phyloP scores from a whole-genome alignment of 352 stramenopile genomes.

The Elongisporangium prolatum region DNA sequence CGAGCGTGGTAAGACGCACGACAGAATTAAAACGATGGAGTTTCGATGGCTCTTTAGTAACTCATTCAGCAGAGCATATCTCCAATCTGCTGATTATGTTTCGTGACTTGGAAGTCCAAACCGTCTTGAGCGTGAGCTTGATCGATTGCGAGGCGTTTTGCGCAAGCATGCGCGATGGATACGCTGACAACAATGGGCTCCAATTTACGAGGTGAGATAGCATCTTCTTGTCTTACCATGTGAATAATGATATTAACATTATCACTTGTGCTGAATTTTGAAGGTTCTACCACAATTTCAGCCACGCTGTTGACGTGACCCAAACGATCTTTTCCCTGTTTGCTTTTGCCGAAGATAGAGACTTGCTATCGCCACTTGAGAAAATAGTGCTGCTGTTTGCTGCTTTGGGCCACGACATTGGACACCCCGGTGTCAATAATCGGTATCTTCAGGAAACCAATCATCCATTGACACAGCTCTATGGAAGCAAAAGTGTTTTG shows the following conservation, averaged over 20 bases:
- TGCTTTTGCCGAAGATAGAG: slow-evolving; percentile 4
- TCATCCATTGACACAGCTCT: slow-evolving; percentile 11
- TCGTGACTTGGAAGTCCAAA: slow-evolving; percentile 4
- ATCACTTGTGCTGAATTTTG: not conserved
- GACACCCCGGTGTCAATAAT: slow-evolving; percentile 22
- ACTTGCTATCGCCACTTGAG: slow-evolving; percentile 14
- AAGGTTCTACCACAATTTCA: slow-evolving; percentile 26
- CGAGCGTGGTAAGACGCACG: not conserved
- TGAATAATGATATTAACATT: not conserved
- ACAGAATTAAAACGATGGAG: slow-evolving; percentile 11
- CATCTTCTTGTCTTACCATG: not conserved
- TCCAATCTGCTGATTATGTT: slow-evolving; percentile 11
- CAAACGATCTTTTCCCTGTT: slow-evolving; percentile 26
- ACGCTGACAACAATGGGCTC: slow-evolving; percentile 1
- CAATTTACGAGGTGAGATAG: slow-evolving; percentile 12
- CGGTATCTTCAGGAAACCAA: slow-evolving; percentile 15
- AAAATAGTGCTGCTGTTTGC: slow-evolving; percentile 17
- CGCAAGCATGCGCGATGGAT: slow-evolving; percentile 9
- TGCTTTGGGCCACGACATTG: slow-evolving; percentile 23
- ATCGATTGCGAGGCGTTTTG: slow-evolving; percentile 6
- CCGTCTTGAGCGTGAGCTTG: slow-evolving; percentile 2
- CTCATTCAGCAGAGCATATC: slow-evolving; percentile 6
- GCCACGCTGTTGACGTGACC: slow-evolving; percentile 21
- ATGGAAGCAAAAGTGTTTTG: slow-evolving; percentile 15
- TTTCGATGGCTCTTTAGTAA: slow-evolving; percentile 6